Conservation (phyloP, 139 green algal species). For the Edaphochlamys debaryana region DNA sequence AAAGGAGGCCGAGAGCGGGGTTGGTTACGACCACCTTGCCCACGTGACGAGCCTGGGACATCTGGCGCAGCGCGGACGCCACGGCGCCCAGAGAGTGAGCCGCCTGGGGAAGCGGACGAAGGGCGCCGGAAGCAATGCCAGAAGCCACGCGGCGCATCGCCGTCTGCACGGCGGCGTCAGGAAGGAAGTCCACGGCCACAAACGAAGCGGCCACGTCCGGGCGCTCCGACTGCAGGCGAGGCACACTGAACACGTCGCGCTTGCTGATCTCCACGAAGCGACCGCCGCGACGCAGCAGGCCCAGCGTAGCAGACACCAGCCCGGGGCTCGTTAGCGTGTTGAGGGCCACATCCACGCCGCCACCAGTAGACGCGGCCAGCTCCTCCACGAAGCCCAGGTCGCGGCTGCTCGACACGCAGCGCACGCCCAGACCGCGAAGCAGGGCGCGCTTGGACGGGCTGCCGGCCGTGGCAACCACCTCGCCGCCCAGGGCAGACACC, state of each 20-base stretch:
- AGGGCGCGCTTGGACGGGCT: constrained; percentile 76
- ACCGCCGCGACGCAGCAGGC: constrained; percentile 64
- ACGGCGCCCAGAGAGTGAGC: constrained; percentile 50
- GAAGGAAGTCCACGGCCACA: constrained; percentile 90
- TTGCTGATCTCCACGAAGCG: constrained; percentile 90
- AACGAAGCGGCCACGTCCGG: constrained; percentile 80
- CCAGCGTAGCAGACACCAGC: constrained; percentile 80
- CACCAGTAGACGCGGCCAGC: constrained; percentile 42
- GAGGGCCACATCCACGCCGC: constrained; percentile 63
- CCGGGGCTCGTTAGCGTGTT: constrained; percentile 90
- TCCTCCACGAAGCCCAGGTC: constrained; percentile 73
- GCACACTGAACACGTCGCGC: constrained; percentile 82
- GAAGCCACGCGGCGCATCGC: constrained; percentile 57
- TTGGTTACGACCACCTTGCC: constrained; percentile 78
- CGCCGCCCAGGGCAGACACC: constrained; percentile 48
- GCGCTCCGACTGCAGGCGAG: constrained; percentile 75
- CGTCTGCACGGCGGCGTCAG: constrained; percentile 62
- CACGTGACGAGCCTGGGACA: constrained; percentile 72
- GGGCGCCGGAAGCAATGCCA: constrained; percentile 42
- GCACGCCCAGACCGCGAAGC: constrained; percentile 67
- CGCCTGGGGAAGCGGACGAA: constrained; percentile 54
- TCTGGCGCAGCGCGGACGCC: constrained; percentile 62
- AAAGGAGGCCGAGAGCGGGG: background rate
- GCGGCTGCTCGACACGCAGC: constrained; percentile 66
- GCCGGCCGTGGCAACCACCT: constrained; percentile 73